These are phyloP conservation scores for Bolboschoenus planiculmis DNA, from an alignment of 176 grass and related monocot species.

Conservation along the genomic window DNA sequence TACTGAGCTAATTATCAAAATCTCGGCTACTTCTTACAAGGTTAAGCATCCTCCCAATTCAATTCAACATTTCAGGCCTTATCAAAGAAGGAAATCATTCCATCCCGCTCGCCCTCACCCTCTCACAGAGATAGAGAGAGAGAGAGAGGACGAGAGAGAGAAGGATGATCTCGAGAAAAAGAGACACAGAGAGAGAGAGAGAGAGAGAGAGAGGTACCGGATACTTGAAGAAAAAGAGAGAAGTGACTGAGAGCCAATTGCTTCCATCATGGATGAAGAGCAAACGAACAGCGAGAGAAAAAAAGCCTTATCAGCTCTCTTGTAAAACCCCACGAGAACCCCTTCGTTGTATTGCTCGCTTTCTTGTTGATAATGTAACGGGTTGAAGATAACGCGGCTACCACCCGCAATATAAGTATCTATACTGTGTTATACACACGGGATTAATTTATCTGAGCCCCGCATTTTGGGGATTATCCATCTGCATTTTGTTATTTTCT, in stretches of 20 bases:
- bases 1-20: neutral
- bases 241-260: constrained; percentile 48
- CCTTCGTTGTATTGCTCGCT: neutral
- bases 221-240: constrained; percentile 63
- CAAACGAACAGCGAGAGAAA: neutral
- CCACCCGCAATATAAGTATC: neutral
- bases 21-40: neutral
- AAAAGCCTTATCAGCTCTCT: constrained; percentile 19
- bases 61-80: constrained; percentile 1
- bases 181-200: neutral
- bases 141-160: neutral
- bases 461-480: neutral
- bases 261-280: constrained; percentile 37
- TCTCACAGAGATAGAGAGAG: neutral
- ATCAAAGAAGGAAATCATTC: neutral
- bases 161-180: too few species aligned
- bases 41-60: neutral
- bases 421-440: neutral
- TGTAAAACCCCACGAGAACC: constrained; percentile 26
- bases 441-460: neutral
- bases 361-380: neutral
- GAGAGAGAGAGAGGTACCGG: constrained; percentile 25
- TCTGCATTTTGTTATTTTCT: neutral
- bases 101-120: neutral
- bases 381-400: neutral